Evolutionary conservation across 2,329 filamentous ascomycete genomes (phyloP), one percentile per base, ranked within the genome.

Genomic region (Hysterium pulicare): DNA sequence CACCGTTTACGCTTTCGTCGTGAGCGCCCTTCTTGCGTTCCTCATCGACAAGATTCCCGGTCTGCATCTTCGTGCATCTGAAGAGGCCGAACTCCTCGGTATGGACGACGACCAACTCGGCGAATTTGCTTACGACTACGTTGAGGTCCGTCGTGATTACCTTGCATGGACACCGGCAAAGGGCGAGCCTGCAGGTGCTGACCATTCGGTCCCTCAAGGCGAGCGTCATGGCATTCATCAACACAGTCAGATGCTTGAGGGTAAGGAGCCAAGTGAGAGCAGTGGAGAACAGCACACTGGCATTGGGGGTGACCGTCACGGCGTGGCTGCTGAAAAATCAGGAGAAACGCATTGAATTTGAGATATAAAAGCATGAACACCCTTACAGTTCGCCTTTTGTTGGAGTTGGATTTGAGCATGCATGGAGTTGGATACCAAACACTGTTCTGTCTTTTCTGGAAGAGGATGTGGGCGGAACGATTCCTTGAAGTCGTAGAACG

Each of bases 21-120:
- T 93, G 57, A 87, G 83, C 46, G 83, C 85, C 42, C 61, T 84
- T 55, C 78, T 93, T 55, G 87, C 87, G 47, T 87, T 84, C 70
- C 62, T 71, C 59, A 86, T 93, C 70, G 84, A 93, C 71, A 64
- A 82, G 50, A 75, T 90, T 17, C 87, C 87, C 20, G 87, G 87
- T 35, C 78, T 93, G 16, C 80, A 89, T 64, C 84, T 93, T 34
- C 86, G 87, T 44, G 86, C 87, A 7, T 84, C 80, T 20, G 86
- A 90, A 59, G 84, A 90, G 68, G 87, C 87, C 19, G 87, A 93
- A 69, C 80, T 91, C 10, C 80, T 91, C 43, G 87, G 87, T 54
- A 90, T 91, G 86, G 87, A 93, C 60, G 87, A 91, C 62, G 87
- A 91, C 70, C 87, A 93, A 71, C 86, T 91, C 55, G 87, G 87